These are phyloP conservation scores for Mycotypha africana DNA, from an alignment of 371 early-diverging fungal species.

Conservation along the genomic window DNA sequence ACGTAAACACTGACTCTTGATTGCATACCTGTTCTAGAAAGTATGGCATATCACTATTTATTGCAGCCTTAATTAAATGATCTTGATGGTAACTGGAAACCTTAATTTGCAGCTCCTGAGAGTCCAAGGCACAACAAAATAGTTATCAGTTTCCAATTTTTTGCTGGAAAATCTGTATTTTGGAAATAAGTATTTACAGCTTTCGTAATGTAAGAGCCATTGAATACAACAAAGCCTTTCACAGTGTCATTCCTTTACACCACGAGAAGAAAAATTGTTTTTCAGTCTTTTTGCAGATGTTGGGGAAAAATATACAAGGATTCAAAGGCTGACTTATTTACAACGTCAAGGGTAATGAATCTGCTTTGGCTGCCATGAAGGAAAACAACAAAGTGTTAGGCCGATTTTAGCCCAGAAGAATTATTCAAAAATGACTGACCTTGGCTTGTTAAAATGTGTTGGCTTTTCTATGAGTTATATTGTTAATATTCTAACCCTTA, in stretches of 20 bases:
- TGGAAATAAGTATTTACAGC: conserved; percentile 35
- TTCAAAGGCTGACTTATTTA: too few relatives aligned
- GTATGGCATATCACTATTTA: conserved; percentile 23
- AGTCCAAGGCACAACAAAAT: background rate
- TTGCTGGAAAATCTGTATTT: too few relatives aligned
- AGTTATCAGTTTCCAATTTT: background rate
- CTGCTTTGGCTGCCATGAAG: conserved; percentile 19
- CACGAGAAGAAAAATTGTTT: background rate
- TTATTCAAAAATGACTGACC: conserved; percentile 1
- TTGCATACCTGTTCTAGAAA: conserved; percentile 33
- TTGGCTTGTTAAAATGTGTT: conserved; percentile 20
- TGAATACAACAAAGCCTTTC: conserved; percentile 33
- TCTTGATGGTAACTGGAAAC: conserved; percentile 31
- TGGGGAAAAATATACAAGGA: background rate
- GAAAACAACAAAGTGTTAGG: background rate
- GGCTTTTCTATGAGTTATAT: conserved; percentile 13
- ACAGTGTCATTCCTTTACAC: conserved; percentile 31
- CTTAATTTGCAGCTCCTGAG: conserved; percentile 38
- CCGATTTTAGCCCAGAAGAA: too few relatives aligned
- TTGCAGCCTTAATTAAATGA: conserved; percentile 21
- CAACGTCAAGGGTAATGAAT: conserved; percentile 34
- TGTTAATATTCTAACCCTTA: too few relatives aligned
- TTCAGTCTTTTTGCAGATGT: background rate
- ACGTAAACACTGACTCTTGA: background rate
- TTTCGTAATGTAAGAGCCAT: conserved; percentile 30